phyloP scores from a whole-genome alignment of 106 monocot genomes.

The Xerophyta viscosa region DNA sequence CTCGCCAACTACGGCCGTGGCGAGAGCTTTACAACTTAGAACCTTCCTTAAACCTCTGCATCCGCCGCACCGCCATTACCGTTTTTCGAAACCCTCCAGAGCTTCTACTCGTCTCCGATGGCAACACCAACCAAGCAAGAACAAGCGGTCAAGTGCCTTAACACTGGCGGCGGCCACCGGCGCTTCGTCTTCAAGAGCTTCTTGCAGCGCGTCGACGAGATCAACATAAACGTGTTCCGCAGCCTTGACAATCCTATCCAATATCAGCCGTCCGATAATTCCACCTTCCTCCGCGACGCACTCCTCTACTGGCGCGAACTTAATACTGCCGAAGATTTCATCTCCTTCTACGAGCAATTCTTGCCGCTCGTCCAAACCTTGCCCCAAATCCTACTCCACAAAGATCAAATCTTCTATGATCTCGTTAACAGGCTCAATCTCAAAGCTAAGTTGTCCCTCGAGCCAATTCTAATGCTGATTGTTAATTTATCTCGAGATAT shows the following conservation, averaged over 20 bases:
- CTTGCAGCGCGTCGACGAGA: conserved; percentile 67
- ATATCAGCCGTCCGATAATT: conserved; percentile 48
- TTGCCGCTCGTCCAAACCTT: conserved; percentile 85
- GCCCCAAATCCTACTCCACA: conserved; percentile 72
- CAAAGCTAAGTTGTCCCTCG: conserved; percentile 59
- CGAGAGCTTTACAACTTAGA: too few species aligned
- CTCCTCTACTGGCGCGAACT: conserved; percentile 87
- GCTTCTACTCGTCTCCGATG: too few species aligned
- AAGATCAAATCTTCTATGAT: conserved; percentile 61
- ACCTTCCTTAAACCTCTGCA: too few species aligned
- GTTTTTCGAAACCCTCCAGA: too few species aligned
- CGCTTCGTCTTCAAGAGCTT: conserved; percentile 83
- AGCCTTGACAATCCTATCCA: conserved; percentile 40
- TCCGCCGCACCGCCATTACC: too few species aligned
- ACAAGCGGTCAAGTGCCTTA: conserved; percentile 67
- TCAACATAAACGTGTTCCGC: conserved; percentile 73
- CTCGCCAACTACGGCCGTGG: too few species aligned
- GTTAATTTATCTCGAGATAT: conserved; percentile 74
- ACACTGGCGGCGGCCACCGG: conserved; percentile 44
- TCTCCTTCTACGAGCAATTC: conserved; percentile 74
- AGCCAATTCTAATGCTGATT: conserved; percentile 82
- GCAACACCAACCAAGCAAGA: too few species aligned
- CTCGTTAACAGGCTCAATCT: conserved; percentile 56
- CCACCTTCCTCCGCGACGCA: conserved; percentile 76
- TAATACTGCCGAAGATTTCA: conserved; percentile 87